Percentiles rank a stretch among this genome's conserved stretches.
Conservation (phyloP, 306 rosid species). For the Sechiopsis laciniata region DNA sequence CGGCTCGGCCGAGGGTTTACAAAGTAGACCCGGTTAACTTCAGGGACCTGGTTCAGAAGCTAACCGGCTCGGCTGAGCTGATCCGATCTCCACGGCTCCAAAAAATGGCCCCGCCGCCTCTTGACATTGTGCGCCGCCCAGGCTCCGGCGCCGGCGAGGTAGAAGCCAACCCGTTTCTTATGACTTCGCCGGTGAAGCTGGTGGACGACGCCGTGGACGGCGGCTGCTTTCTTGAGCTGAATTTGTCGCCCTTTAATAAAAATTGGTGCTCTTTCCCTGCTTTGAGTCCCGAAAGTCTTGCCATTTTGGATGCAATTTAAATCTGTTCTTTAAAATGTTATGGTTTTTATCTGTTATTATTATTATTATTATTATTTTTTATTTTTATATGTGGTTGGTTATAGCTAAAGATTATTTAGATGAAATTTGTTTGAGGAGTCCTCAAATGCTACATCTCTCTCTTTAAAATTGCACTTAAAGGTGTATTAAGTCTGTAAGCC, state of each 20-base stretch:
- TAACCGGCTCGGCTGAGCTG: constrained; percentile 44
- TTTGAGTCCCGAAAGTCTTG: constrained; percentile 12
- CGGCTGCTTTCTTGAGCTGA: constrained; percentile 4
- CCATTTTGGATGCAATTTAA: constrained; percentile 20
- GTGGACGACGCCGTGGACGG: not conserved
- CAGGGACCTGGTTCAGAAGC: constrained; percentile 59
- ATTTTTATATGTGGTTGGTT: not conserved
- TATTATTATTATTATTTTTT: too few species aligned
- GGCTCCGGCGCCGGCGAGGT: not conserved
- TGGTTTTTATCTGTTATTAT: too few species aligned
- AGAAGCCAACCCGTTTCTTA: not conserved
- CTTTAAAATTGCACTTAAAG: too few species aligned
- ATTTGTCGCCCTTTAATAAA: constrained; percentile 15
- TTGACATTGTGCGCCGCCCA: not conserved
- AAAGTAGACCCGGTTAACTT: constrained; percentile 74
- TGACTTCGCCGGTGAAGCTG: not conserved
- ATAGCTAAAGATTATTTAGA: not conserved
- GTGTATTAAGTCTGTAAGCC: too few species aligned
- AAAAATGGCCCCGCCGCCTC: constrained; percentile 30
- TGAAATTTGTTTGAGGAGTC: too few species aligned
- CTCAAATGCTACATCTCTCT: too few species aligned
- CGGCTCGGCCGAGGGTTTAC: constrained; percentile 46
- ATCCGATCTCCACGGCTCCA: constrained; percentile 27
- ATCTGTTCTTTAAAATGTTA: not conserved
- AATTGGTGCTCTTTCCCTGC: constrained; percentile 17